Conservation (phyloP, 2,329 filamentous ascomycete genomes). For the Neophaeococcomyces mojaviensis region DNA sequence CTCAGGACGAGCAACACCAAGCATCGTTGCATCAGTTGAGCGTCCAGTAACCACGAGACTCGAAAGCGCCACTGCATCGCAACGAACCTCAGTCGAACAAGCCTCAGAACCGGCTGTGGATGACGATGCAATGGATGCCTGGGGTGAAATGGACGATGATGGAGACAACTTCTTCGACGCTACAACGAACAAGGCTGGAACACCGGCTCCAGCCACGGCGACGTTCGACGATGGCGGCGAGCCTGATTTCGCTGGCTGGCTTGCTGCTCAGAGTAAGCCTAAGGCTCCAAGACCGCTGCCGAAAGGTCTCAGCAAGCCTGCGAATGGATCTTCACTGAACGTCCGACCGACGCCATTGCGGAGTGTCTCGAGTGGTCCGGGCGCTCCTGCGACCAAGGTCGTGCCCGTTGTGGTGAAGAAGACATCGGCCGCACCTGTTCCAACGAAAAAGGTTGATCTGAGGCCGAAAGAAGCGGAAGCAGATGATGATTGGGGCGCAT, state of each 20-base stretch:
- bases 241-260: constrained; percentile 92
- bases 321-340: constrained; percentile 29
- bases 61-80: constrained; percentile 11
- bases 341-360: constrained; percentile 30
- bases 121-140: constrained; percentile 62
- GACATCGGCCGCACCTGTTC: constrained; percentile 27
- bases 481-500: constrained; percentile 44
- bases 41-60: constrained; percentile 9
- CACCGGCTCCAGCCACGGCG: constrained; percentile 27
- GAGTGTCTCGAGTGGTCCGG: constrained; percentile 29
- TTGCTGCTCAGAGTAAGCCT: constrained; percentile 73
- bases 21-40: constrained; percentile 14
- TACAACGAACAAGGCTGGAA: constrained; percentile 27
- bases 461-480: constrained; percentile 45
- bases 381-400: constrained; percentile 24
- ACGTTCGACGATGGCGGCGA: constrained; percentile 74
- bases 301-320: constrained; percentile 68
- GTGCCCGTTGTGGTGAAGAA: constrained; percentile 34
- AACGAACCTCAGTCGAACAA: constrained; percentile 10
- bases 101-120: constrained; percentile 41
- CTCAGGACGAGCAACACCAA: constrained; percentile 28
- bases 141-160: constrained; percentile 60
- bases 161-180: constrained; percentile 42
- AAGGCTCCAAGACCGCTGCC: constrained; percentile 69
- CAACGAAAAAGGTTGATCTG: constrained; percentile 53